Evolutionary conservation across 768 basidiomycete genomes (phyloP).

Genomic region (Mycena belliarum): DNA sequence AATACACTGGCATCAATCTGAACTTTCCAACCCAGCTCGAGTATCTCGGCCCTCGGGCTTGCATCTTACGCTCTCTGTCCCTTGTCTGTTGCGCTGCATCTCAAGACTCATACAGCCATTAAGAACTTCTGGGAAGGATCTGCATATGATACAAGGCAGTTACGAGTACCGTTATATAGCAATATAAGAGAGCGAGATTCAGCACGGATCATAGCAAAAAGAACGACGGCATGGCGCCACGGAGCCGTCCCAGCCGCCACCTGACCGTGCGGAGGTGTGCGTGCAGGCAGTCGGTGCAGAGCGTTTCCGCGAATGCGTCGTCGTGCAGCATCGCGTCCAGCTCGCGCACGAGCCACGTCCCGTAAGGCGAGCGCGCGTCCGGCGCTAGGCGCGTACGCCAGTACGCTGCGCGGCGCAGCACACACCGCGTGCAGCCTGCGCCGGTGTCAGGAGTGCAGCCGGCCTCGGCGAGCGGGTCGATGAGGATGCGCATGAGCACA

Average conservation of each 20-base stretch:
- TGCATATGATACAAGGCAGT: too few relatives aligned
- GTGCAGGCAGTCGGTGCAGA: conserved; percentile 13
- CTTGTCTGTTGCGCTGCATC: too few relatives aligned
- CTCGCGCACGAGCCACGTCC: conserved; percentile 17
- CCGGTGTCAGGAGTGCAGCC: background rate
- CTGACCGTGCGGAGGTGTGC: conserved; percentile 11
- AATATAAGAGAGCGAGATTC: background rate
- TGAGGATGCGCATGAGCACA: conserved; percentile 17
- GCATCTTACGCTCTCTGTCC: too few relatives aligned
- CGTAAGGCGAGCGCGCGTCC: conserved; percentile 4
- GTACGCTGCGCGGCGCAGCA: conserved; percentile 3
- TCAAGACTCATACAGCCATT: too few relatives aligned
- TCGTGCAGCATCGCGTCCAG: conserved; percentile 16
- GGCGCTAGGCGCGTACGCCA: conserved; percentile 19
- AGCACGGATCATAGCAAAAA: conserved; percentile 11
- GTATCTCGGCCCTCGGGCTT: too few relatives aligned
- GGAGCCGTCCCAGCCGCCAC: conserved; percentile 11
- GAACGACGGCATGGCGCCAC: conserved; percentile 8
- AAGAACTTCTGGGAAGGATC: too few relatives aligned
- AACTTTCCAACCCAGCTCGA: too few relatives aligned
- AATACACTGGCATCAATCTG: too few relatives aligned
- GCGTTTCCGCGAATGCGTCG: conserved; percentile 8
- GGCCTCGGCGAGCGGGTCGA: conserved; percentile 21
- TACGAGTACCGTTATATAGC: background rate
- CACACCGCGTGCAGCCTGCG: conserved; percentile 21